phyloP scores from a whole-genome alignment of 2,329 filamentous ascomycete genomes.

The Aspergillus bombycis region DNA sequence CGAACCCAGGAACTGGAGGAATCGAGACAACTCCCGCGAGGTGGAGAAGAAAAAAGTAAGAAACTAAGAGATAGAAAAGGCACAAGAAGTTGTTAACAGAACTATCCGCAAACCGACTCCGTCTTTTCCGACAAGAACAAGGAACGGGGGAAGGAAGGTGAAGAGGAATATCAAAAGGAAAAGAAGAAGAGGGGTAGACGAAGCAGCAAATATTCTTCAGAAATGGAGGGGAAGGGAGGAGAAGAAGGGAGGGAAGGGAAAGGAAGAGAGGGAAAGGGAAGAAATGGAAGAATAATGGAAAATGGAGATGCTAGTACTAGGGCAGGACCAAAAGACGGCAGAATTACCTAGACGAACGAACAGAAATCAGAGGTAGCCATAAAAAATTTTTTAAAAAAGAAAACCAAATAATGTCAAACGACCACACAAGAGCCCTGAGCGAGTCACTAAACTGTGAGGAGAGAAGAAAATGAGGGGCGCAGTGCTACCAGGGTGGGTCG shows the following conservation, averaged over 20 bases:
- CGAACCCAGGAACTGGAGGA: constrained; percentile 25
- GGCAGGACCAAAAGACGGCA: constrained; percentile 26
- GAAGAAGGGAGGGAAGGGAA: constrained; percentile 20
- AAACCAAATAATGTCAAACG: constrained; percentile 6
- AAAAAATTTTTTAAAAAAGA: constrained; percentile 4
- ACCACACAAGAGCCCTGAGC: constrained; percentile 5
- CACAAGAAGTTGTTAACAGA: constrained; percentile 23
- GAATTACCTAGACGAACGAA: constrained; percentile 27
- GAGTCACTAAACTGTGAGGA: constrained; percentile 6
- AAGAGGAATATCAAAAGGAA: constrained; percentile 19
- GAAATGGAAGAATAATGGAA: constrained; percentile 21
- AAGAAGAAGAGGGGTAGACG: constrained; percentile 24
- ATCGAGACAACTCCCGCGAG: constrained; percentile 30
- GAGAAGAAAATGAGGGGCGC: constrained; percentile 23
- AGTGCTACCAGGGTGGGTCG: constrained; percentile 23
- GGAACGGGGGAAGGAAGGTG: constrained; percentile 26
- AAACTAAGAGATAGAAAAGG: constrained; percentile 24
- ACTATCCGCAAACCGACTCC: constrained; percentile 36
- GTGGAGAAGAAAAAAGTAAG: constrained; percentile 26
- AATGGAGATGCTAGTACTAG: constrained; percentile 26
- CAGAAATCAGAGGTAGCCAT: constrained; percentile 16
- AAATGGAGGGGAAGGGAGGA: constrained; percentile 20
- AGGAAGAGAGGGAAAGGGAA: constrained; percentile 19
- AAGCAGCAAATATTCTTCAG: constrained; percentile 26
- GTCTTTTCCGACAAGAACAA: constrained; percentile 33